These are phyloP conservation scores for Akanthomyces muscarius DNA, from an alignment of 2,329 filamentous ascomycete species.

Conservation along the genomic window DNA sequence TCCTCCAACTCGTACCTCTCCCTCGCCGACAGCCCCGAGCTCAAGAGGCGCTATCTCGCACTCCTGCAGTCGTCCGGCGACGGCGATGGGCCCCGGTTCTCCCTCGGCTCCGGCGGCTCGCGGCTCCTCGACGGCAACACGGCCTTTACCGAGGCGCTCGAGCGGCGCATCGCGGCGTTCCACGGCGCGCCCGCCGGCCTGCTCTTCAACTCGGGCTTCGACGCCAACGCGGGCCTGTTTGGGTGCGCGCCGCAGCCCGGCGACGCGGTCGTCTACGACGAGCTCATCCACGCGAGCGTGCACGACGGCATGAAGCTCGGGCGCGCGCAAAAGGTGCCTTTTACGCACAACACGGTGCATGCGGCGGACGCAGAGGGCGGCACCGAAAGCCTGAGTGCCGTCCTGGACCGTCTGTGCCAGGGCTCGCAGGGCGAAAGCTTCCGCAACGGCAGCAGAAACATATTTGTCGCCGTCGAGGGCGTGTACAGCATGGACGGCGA, in stretches of 20 bases:
- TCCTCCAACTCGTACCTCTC: constrained; percentile 79
- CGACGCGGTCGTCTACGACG: constrained; percentile 67
- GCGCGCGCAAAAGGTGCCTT: constrained; percentile 48
- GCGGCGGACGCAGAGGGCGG: neutral
- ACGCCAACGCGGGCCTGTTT: constrained; percentile 64
- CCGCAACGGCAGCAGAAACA: constrained; percentile 39
- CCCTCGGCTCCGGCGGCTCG: constrained; percentile 49
- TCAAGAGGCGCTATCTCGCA: constrained; percentile 62
- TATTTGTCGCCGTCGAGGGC: constrained; percentile 67
- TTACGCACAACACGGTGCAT: constrained; percentile 53
- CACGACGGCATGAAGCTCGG: constrained; percentile 72
- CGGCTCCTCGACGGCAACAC: constrained; percentile 52
- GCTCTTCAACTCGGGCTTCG: constrained; percentile 58
- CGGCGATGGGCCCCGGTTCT: neutral
- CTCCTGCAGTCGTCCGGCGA: constrained; percentile 27
- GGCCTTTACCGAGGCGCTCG: constrained; percentile 40
- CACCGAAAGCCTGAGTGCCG: constrained; percentile 25
- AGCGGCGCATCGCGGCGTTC: constrained; percentile 44
- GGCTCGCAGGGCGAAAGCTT: constrained; percentile 33
- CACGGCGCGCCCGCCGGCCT: constrained; percentile 44
- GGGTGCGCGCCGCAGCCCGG: constrained; percentile 54
- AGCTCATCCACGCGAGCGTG: constrained; percentile 71
- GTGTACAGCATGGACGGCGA: constrained; percentile 86
- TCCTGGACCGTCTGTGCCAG: constrained; percentile 29
- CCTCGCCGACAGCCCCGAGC: constrained; percentile 48